phyloP scores from a whole-genome alignment of 2,329 filamentous ascomycete genomes.

The Coleophoma cylindrospora region DNA sequence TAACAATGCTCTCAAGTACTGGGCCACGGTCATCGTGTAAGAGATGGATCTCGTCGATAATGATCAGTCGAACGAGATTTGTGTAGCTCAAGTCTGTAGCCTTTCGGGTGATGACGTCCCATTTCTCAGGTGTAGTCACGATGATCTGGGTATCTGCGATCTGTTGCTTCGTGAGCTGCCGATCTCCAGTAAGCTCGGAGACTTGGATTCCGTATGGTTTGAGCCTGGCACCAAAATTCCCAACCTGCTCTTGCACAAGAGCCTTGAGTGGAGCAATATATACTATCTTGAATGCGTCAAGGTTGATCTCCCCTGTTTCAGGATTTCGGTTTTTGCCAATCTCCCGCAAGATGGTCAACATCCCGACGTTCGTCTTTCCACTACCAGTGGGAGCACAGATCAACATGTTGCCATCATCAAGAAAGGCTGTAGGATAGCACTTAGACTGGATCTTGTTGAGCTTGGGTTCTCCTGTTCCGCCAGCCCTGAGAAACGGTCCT shows the following conservation, averaged over 20 bases:
- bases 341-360: constrained; percentile 93
- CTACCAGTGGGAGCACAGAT: constrained; percentile 96
- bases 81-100: constrained; percentile 96
- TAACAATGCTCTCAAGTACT: constrained; percentile 94
- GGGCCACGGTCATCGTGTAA: constrained; percentile 96
- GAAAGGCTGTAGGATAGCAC: constrained; percentile 86
- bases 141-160: constrained; percentile 98
- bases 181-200: constrained; percentile 93
- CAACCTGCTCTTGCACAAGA: constrained; percentile 94
- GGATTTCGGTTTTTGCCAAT: constrained; percentile 92
- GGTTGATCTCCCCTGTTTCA: constrained; percentile 84
- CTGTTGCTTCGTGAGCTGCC: constrained; percentile 97
- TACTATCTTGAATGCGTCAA: constrained; percentile 97
- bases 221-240: constrained; percentile 89
- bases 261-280: constrained; percentile 97
- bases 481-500: constrained; percentile 54
- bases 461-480: constrained; percentile 67
- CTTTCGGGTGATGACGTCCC: constrained; percentile 98
- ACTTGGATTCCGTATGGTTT: constrained; percentile 89
- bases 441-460: constrained; percentile 95
- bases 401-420: constrained; percentile 94
- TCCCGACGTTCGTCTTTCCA: constrained; percentile 97
- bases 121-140: constrained; percentile 97
- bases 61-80: constrained; percentile 89
- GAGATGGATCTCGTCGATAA: constrained; percentile 97